Base-by-base conservation (phyloP, 2,329 filamentous ascomycete species). In the Aspergillus floridensis region DNA sequence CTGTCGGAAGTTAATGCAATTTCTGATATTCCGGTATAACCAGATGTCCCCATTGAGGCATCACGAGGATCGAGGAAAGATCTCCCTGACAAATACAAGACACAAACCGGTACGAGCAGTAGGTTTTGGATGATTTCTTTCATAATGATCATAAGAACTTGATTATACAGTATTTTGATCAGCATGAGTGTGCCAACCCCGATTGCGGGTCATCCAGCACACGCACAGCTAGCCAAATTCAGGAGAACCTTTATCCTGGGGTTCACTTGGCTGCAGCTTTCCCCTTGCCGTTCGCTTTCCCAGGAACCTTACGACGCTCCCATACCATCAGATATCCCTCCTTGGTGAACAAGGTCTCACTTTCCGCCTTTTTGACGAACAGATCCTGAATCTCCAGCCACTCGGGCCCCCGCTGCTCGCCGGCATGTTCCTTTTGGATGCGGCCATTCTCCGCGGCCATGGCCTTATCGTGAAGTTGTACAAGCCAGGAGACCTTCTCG, bases 241-340 rank as follows among this genome's bases (percentile, higher is more conserved):
- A 22, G 7, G 49, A 12, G 21, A 6, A 41, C 16, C 38, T 8
- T 44, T 29, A 22, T 31, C 10, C 7, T 35, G 11, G 14, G 12
- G 48, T 60, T 64, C 55, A 66, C 44, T 57, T 63, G 53, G 66
- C 62, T 12, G 66, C 56, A 16, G 64, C 68, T 64, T 74, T 78
- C 8, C 70, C 72, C 67, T 79, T 81, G 56, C 73, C 73, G 59
- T 76, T 78, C 22, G 63, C 62, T 49, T 62, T 67, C 2, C 72
- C 71, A 32, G 72, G 71, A 5, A 67, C 60, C 71, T 85, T 88
- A 76, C 92, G 85, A 75, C 90, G 83, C 80, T 98, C 95, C 95
- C 95, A 98, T 49, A 99, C 86, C 84, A 98, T 96, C 59, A 98
- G 78, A 80, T 98, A 98, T 58, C 90, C 90, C 82, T 99, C 95